Conservation (phyloP, 306 rosid species). For the Sindora glabra region DNA sequence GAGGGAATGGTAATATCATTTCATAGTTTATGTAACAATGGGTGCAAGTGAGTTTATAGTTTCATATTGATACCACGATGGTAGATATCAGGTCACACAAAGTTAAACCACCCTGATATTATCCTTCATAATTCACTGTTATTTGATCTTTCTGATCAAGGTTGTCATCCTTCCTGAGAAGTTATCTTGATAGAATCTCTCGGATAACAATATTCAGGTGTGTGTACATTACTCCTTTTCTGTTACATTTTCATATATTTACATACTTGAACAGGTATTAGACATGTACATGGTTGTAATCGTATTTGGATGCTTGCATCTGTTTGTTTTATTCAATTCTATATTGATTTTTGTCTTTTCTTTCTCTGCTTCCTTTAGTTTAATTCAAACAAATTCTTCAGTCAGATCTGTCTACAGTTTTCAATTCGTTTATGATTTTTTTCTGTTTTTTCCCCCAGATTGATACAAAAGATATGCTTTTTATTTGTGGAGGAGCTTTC, state of each 20-base stretch:
- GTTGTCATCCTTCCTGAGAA: slow-evolving; percentile 97
- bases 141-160: slow-evolving; percentile 41
- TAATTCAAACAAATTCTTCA: too few species aligned
- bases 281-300: background rate
- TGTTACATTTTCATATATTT: background rate
- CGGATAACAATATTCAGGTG: slow-evolving; percentile 97
- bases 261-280: background rate
- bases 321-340: background rate
- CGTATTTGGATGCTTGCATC: background rate
- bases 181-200: slow-evolving; percentile 95
- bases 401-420: background rate
- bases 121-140: background rate
- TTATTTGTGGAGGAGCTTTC: slow-evolving; percentile 97
- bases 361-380: too few species aligned
- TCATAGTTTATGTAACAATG: background rate
- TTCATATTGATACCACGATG: background rate
- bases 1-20: slow-evolving; percentile 87
- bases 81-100: background rate
- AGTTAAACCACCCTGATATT: too few species aligned
- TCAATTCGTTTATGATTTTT: slow-evolving; percentile 2
- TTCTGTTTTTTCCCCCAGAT: slow-evolving; percentile 47
- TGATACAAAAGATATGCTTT: slow-evolving; percentile 95
- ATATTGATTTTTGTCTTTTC: too few species aligned
- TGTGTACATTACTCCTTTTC: background rate
- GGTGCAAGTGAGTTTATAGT: background rate